Evolutionary conservation across 2,329 filamentous ascomycete species (phyloP), one percentile per base, ranked within the genome.

Genomic region (Tolypocladium album): DNA sequence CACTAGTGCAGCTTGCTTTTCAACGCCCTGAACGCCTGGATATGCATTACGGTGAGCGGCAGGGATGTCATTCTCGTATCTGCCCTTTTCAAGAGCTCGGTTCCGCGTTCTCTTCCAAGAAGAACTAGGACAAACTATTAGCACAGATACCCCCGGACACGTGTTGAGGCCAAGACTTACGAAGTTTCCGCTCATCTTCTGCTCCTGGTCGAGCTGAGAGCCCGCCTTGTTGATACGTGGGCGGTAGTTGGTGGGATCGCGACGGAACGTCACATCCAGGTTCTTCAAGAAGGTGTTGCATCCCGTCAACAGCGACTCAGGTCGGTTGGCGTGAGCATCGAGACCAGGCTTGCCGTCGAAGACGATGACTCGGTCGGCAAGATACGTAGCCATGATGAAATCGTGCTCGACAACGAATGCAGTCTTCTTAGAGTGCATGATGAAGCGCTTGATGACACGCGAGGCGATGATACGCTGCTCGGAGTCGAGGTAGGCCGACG

Each of bases 381-480:
- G 79, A 67, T 85, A 85, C 22, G 82, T 86, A 55, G 83, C 84
- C 92, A 97, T 97, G 80, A 97, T 96, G 81, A 99, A 97, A 83
- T 99, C 94, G 88, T 99, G 94, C 86, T 99, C 94, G 74, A 99
- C 93, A 67, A 99, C 87, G 75, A 99, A 99, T 57, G 94, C 94
- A 0, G 94, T 99, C 86, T 97, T 97, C 87, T 97, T 97, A 69
- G 92, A 88, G 81, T 99, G 93, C 94, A 99, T 99, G 77, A 99
- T 99, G 83, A 96, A 99, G 67, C 94, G 89, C 83, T 99, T 99
- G 80, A 99, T 99, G 73, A 99, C 95, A 72, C 92, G 89, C 55
- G 93, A 89, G 63, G 92, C 93, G 69, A 99, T 88, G 72, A 99
- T 96, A 89, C 94, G 93, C 79, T 99, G 94, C 79, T 99, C 94